Evolutionary conservation across 2,329 filamentous ascomycete species (phyloP).

Genomic region (Pseudocercospora fijiensis): DNA sequence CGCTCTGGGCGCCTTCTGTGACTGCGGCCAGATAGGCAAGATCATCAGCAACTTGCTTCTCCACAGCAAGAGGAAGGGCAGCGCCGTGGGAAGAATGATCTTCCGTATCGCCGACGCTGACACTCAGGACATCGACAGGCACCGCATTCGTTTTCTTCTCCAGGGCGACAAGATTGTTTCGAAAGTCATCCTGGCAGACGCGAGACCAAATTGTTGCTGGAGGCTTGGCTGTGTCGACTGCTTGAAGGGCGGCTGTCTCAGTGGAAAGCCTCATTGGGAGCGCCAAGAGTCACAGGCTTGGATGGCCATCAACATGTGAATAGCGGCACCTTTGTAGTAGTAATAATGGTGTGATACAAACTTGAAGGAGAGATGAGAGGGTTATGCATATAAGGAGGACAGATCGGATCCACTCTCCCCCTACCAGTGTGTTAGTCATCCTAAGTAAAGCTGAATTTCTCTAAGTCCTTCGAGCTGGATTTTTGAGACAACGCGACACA

Average conservation of each 20-base stretch:
- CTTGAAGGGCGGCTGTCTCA: background rate
- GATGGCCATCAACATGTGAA: background rate
- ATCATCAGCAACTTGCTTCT: slow-evolving; percentile 20
- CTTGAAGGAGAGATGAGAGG: too few species aligned
- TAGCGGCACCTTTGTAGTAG: background rate
- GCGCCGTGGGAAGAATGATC: background rate
- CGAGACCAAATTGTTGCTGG: slow-evolving; percentile 16
- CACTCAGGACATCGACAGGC: slow-evolving; percentile 16
- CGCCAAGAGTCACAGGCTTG: too few species aligned
- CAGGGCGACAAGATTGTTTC: slow-evolving; percentile 14
- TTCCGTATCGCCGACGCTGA: background rate
- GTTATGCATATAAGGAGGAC: too few species aligned
- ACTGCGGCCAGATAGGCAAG: slow-evolving; percentile 19
- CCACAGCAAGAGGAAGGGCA: slow-evolving; percentile 7
- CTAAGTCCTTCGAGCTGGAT: too few species aligned
- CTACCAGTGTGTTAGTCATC: too few species aligned
- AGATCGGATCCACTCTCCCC: too few species aligned
- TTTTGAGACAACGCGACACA: too few species aligned
- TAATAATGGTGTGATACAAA: too few species aligned
- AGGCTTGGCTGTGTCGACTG: slow-evolving; percentile 9
- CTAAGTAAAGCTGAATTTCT: too few species aligned
- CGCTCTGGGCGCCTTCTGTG: slow-evolving; percentile 20
- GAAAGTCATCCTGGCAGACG: slow-evolving; percentile 13
- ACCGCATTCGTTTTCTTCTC: slow-evolving; percentile 21
- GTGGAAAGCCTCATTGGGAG: background rate